These are phyloP conservation scores for Dothideomycetes sp. DNA, from an alignment of 2,329 filamentous ascomycete species.

Conservation along the genomic window DNA sequence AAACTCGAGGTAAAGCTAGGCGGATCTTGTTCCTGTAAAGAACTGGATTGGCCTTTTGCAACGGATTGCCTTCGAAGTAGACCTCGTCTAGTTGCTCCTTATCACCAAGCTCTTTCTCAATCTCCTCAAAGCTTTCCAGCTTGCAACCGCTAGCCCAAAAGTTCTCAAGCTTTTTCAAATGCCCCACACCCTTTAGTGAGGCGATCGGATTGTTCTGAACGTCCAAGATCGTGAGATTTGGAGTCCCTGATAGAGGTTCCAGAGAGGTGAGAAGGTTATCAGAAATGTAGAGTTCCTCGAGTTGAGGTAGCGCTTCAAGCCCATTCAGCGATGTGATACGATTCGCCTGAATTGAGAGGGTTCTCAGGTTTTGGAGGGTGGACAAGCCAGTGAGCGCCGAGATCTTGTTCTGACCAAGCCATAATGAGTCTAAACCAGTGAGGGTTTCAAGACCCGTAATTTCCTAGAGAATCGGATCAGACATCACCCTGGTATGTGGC, in stretches of 20 bases:
- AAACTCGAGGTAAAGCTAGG: conserved; percentile 73
- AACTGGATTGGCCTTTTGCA: conserved; percentile 69
- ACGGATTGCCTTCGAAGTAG: conserved; percentile 90
- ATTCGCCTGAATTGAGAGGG: conserved; percentile 93
- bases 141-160: conserved; percentile 91
- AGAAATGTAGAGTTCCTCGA: conserved; percentile 92
- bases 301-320: conserved; percentile 58
- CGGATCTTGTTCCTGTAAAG: conserved; percentile 91
- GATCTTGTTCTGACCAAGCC: conserved; percentile 96
- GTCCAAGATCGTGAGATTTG: conserved; percentile 66
- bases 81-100: conserved; percentile 78
- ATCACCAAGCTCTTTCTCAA: conserved; percentile 66
- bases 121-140: conserved; percentile 66
- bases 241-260: conserved; percentile 46
- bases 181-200: conserved; percentile 60
- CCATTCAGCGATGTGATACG: conserved; percentile 70
- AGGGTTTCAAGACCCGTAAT: conserved; percentile 76
- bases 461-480: conserved; percentile 30
- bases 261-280: conserved; percentile 82
- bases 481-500: no score
- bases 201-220: conserved; percentile 79
- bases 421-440: conserved; percentile 71
- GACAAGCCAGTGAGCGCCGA: conserved; percentile 66
- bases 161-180: conserved; percentile 67
- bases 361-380: conserved; percentile 66